These are phyloP conservation scores for Alternaria panax DNA, from an alignment of 2,329 filamentous ascomycete species.

Conservation along the genomic window DNA sequence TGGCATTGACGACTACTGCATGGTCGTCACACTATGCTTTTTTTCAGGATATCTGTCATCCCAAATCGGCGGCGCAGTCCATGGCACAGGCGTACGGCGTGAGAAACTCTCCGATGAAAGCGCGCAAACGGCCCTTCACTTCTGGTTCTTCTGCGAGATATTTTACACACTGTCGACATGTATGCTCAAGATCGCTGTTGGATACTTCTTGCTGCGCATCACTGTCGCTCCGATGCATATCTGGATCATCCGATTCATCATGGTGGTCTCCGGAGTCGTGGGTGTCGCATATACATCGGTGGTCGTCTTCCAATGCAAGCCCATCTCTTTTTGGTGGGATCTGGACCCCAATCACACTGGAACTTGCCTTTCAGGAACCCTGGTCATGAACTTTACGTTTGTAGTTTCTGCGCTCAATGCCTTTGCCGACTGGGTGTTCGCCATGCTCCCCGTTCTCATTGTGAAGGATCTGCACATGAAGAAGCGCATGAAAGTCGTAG, in stretches of 20 bases:
- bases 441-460: constrained; percentile 54
- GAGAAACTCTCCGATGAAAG: constrained; percentile 37
- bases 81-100: constrained; percentile 49
- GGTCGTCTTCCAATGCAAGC: constrained; percentile 60
- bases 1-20: constrained; percentile 51
- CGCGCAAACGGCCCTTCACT: constrained; percentile 41
- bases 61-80: constrained; percentile 45
- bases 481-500: constrained; percentile 58
- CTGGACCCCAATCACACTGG: constrained; percentile 46
- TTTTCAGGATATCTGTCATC: constrained; percentile 46
- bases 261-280: constrained; percentile 53
- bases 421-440: constrained; percentile 41
- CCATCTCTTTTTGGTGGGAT: constrained; percentile 60
- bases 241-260: constrained; percentile 56
- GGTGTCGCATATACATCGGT: constrained; percentile 60
- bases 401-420: constrained; percentile 37
- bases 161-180: constrained; percentile 60
- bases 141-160: constrained; percentile 63
- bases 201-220: constrained; percentile 60
- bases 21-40: constrained; percentile 48
- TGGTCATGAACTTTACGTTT: constrained; percentile 62
- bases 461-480: constrained; percentile 65
- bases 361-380: constrained; percentile 50
- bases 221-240: constrained; percentile 54
- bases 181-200: constrained; percentile 60